Percentiles rank a stretch among this genome's conserved stretches.
phyloP scores from a whole-genome alignment of 352 stramenopile species.

The Globisporangium cystogenes region DNA sequence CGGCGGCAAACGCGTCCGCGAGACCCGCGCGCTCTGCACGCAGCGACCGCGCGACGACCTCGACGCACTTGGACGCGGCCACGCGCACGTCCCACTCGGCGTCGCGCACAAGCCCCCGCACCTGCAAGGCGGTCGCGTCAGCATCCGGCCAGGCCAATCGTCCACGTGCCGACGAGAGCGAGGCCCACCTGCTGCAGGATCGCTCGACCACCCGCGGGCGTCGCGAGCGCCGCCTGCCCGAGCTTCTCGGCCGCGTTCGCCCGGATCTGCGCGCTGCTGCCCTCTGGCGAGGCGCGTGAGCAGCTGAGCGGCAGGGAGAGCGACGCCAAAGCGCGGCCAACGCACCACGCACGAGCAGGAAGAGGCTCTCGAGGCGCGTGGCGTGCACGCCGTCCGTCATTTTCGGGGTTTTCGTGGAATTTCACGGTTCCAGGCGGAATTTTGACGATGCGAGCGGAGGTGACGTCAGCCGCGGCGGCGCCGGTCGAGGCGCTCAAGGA shows the following conservation, averaged over 20 bases:
- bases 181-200: conserved; percentile 15
- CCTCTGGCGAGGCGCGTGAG: conserved; percentile 27
- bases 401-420: too few species aligned
- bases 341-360: conserved; percentile 64
- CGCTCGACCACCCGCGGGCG: conserved; percentile 34
- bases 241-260: conserved; percentile 68
- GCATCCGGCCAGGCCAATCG: too few species aligned
- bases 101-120: conserved; percentile 45
- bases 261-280: conserved; percentile 60
- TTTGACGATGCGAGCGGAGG: not conserved
- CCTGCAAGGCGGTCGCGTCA: too few species aligned
- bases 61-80: conserved; percentile 56
- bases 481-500: conserved; percentile 33
- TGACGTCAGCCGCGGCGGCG: not conserved
- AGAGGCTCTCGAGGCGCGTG: conserved; percentile 75
- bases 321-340: not conserved
- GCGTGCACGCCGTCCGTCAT: conserved; percentile 20
- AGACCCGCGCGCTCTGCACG: conserved; percentile 14
- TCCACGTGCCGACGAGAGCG: too few species aligned
- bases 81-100: conserved; percentile 69
- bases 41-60: conserved; percentile 45
- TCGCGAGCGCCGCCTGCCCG: conserved; percentile 46
- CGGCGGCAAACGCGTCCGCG: conserved; percentile 31
- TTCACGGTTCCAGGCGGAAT: too few species aligned
- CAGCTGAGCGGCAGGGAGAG: not conserved